phyloP scores from a whole-genome alignment of 2,329 filamentous ascomycete species.

The Aureobasidium sp. region DNA sequence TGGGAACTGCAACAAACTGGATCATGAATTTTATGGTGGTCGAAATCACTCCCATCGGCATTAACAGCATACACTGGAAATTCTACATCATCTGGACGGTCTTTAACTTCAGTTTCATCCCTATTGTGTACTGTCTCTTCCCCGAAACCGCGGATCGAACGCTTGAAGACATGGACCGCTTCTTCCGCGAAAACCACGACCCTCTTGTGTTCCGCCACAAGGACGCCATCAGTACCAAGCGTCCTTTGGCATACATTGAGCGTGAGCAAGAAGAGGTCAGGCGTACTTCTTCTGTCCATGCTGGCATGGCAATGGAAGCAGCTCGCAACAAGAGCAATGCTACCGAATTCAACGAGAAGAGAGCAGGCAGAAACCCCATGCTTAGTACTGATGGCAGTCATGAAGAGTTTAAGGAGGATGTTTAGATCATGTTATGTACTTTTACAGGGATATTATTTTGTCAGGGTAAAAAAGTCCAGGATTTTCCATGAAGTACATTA shows the following conservation, averaged over 20 bases:
- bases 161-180: conserved; percentile 28
- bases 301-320: conserved; percentile 2
- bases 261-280: conserved; percentile 35
- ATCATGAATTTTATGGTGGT: conserved; percentile 37
- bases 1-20: conserved; percentile 48
- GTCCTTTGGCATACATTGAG: conserved; percentile 44
- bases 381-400: not conserved
- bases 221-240: conserved; percentile 39
- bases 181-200: conserved; percentile 24
- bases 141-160: conserved; percentile 29
- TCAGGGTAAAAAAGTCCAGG: not conserved
- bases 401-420: conserved; percentile 7
- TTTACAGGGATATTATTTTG: not conserved
- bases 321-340: conserved; percentile 13
- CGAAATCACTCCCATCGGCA: conserved; percentile 40
- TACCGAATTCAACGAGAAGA: conserved; percentile 11
- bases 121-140: conserved; percentile 37
- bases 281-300: conserved; percentile 11
- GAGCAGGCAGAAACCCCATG: not conserved
- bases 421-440: not conserved
- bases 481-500: not conserved
- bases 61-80: conserved; percentile 26
- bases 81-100: conserved; percentile 25
- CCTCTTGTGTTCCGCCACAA: conserved; percentile 44
- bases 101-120: conserved; percentile 34